Conservation (phyloP, 345 rosid species). For the Nasturtium officinale region DNA sequence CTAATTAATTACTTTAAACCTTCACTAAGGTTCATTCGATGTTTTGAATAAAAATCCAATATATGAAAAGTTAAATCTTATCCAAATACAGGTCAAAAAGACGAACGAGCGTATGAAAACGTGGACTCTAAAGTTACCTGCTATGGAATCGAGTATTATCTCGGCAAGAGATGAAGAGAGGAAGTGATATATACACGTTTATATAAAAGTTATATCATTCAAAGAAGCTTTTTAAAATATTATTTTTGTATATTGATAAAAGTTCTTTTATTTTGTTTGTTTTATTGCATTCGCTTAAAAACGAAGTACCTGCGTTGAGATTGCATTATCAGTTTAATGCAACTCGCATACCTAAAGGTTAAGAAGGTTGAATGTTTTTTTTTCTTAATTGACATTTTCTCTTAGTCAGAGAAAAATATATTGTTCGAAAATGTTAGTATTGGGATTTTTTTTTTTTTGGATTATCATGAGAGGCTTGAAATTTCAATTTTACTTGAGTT, state of each 20-base stretch:
- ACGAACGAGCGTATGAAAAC: conserved; percentile 39
- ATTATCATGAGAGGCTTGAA: not conserved
- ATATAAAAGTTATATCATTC: not conserved
- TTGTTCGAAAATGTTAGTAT: not conserved
- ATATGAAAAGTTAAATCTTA: not conserved
- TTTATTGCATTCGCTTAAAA: not conserved
- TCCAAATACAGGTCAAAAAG: conserved; percentile 37
- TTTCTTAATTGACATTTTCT: not conserved
- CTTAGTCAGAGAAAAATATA: not conserved
- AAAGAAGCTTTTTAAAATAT: not conserved
- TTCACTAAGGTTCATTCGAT: not conserved
- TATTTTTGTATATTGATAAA: not conserved
- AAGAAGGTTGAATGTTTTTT: not conserved
- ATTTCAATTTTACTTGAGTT: not conserved
- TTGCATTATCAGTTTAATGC: conserved; percentile 42
- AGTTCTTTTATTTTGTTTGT: not conserved
- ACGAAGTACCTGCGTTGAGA: conserved; percentile 13
- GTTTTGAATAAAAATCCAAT: not conserved
- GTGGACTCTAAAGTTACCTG: conserved; percentile 33
- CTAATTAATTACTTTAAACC: not conserved
- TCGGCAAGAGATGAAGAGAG: conserved; percentile 29
- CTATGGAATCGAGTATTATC: conserved; percentile 4
- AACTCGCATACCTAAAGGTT: conserved; percentile 3
- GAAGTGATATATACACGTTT: conserved; percentile 24
- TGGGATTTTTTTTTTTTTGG: not conserved